phyloP scores from a whole-genome alignment of 768 basidiomycete species.

The Flagelloscypha sp. region DNA sequence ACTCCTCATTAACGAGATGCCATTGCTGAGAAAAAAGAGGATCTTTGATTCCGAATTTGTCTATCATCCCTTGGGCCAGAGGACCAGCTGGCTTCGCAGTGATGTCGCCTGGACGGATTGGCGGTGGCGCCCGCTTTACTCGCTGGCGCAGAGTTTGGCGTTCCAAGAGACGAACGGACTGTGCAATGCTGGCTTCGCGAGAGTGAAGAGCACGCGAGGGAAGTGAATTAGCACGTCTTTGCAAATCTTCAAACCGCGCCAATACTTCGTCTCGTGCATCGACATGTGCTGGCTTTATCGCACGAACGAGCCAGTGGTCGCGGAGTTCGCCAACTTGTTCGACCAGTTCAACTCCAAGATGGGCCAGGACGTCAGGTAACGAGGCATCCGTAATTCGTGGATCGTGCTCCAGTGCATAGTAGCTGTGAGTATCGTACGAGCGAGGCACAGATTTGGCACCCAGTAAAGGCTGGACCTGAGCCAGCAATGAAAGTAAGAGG shows the following conservation, averaged over 20 bases:
- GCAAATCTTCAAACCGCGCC: slow-evolving; percentile 43
- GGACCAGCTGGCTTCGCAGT: slow-evolving; percentile 22
- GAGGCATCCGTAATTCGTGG: slow-evolving; percentile 39
- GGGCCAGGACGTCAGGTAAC: slow-evolving; percentile 48
- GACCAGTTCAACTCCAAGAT: slow-evolving; percentile 76
- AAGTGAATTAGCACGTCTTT: slow-evolving; percentile 31
- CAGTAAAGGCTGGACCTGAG: slow-evolving; percentile 16
- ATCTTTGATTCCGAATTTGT: slow-evolving; percentile 63
- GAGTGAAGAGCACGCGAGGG: slow-evolving; percentile 20
- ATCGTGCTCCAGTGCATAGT: slow-evolving; percentile 73
- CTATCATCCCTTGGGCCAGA: slow-evolving; percentile 40
- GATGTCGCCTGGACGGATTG: slow-evolving; percentile 33
- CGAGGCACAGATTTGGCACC: slow-evolving; percentile 39
- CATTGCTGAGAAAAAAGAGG: slow-evolving; percentile 83
- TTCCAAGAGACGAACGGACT: slow-evolving; percentile 52
- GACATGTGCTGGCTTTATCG: slow-evolving; percentile 29
- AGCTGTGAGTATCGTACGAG: slow-evolving; percentile 59
- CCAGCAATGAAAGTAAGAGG: no score
- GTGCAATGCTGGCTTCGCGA: slow-evolving; percentile 40
- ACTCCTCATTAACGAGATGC: slow-evolving; percentile 88
- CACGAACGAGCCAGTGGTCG: slow-evolving; percentile 78
- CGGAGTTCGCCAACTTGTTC: slow-evolving; percentile 79
- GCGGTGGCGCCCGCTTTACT: slow-evolving; percentile 66
- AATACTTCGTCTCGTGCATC: slow-evolving; percentile 23
- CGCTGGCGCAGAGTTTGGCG: slow-evolving; percentile 62